Base-by-base conservation (phyloP, 2,329 filamentous ascomycete genomes). In the Sordariomycetes sp. region DNA sequence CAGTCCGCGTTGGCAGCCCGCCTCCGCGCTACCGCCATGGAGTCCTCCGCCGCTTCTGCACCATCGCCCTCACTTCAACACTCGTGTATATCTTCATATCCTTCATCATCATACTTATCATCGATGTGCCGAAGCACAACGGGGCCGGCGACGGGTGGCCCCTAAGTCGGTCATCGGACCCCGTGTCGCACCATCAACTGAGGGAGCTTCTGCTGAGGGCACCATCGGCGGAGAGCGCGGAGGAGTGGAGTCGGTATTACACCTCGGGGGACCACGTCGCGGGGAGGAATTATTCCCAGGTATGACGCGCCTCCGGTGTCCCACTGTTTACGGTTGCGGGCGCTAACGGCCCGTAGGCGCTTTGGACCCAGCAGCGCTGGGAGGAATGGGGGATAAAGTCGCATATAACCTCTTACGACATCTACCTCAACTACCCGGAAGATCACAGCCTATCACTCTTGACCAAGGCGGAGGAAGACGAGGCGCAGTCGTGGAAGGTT, bases 231-330 rank as follows among this genome's bases (percentile, higher is more conserved):
- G 72, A 79, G 53, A 78, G 77, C 62, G 81, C 80, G 10, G 77
- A 81, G 62, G 83, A 90, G 71, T 92, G 88, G 88, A 89, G 85
- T 69, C 76, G 76, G 61, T 93, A 92, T 69, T 93, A 93, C 66
- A 89, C 89, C 0, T 75, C 85, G 0, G 89, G 89, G 0, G 79
- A 86, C 20, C 89, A 93, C 71, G 72, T 93, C 54, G 88, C 87
- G 0, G 89, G 89, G 22, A 85, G 87, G 72, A 94, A 93, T 68
- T 78, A 85, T 60, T 90, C 86, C 55, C 87, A 90, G 73, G 80
- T 77, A 69, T 60, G 65, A 35, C 11, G 11, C 46, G 20, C 7
- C 7, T 10, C 18, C n/a, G 16, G 7, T 6, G 24, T 28, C 22
- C 43, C 24, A 54, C 6, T 18, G 16, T 8, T n/a, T 22, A 43